Percentiles rank a stretch among this genome's conserved stretches.
phyloP scores from a whole-genome alignment of 2,329 filamentous ascomycete genomes.

The Ceratocystis harringtonii region DNA sequence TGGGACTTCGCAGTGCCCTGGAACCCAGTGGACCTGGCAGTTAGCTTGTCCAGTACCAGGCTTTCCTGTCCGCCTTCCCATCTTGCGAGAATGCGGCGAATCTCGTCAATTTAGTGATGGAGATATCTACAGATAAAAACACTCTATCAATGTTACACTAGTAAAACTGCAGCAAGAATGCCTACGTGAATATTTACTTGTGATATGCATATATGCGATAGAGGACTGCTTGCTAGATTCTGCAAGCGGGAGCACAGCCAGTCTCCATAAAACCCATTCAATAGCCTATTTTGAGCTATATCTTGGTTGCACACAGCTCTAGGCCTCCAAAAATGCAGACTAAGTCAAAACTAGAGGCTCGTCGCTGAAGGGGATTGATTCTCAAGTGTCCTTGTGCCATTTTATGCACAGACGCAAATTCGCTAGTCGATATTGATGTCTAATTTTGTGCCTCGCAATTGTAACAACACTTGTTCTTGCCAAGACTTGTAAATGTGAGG shows the following conservation, averaged over 20 bases:
- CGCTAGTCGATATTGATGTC: not conserved
- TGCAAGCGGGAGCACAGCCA: not conserved
- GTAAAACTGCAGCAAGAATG: not conserved
- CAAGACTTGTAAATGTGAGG: not conserved
- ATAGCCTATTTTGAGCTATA: constrained; percentile 1
- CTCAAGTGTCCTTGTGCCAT: not conserved
- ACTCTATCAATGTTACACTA: not conserved
- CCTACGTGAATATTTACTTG: not conserved
- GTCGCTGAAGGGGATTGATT: not conserved
- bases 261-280: not conserved
- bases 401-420: not conserved
- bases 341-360: not conserved
- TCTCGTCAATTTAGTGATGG: too few relatives aligned
- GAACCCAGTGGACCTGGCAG: too few relatives aligned
- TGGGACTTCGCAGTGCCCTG: too few relatives aligned
- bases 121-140: not conserved
- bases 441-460: not conserved
- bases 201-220: not conserved
- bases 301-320: not conserved
- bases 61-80: too few relatives aligned
- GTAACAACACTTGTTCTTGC: not conserved
- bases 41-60: too few relatives aligned
- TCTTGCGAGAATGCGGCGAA: too few relatives aligned
- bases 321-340: not conserved
- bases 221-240: too few relatives aligned